phyloP scores from a whole-genome alignment of 2,329 filamentous ascomycete genomes.

The Cryphonectria carpinicola region DNA sequence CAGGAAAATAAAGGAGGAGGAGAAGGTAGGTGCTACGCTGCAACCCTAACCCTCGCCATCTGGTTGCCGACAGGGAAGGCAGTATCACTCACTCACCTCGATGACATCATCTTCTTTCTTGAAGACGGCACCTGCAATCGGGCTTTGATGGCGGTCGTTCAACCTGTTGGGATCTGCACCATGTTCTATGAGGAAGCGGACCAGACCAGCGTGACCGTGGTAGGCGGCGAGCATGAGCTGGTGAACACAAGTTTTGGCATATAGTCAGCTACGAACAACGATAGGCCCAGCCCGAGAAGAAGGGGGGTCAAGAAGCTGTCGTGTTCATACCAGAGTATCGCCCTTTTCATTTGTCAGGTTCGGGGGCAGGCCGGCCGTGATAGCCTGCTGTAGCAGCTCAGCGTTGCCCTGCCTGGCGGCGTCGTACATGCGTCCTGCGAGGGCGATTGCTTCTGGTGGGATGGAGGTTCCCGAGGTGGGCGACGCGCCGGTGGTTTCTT shows the following conservation, averaged over 20 bases:
- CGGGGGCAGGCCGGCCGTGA: conserved; percentile 66
- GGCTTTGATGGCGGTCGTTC: conserved; percentile 71
- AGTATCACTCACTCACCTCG: conserved; percentile 45
- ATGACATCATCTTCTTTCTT: conserved; percentile 70
- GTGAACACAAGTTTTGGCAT: neutral
- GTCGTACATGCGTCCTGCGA: conserved; percentile 70
- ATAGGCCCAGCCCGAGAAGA: neutral
- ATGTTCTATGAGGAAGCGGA: conserved; percentile 61
- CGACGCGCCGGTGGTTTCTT: neutral
- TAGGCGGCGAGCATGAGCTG: conserved; percentile 75
- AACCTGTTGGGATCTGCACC: conserved; percentile 70
- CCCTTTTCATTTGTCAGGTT: conserved; percentile 76
- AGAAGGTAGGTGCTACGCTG: conserved; percentile 15
- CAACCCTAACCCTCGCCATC: neutral
- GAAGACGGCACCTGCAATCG: conserved; percentile 73
- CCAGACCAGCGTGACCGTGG: conserved; percentile 65
- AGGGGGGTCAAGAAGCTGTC: neutral
- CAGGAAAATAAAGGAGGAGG: neutral
- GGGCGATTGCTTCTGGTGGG: conserved; percentile 66
- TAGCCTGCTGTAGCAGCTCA: conserved; percentile 62
- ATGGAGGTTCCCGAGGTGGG: conserved; percentile 38
- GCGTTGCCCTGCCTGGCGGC: conserved; percentile 64
- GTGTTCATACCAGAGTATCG: conserved; percentile 63
- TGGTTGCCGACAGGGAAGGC: neutral
- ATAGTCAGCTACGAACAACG: neutral